Percentiles rank a stretch among this genome's conserved stretches.
These are phyloP conservation scores for Wallacemonas collosoma DNA, from an alignment of 208 protist genomes.

Conservation along the genomic window DNA sequence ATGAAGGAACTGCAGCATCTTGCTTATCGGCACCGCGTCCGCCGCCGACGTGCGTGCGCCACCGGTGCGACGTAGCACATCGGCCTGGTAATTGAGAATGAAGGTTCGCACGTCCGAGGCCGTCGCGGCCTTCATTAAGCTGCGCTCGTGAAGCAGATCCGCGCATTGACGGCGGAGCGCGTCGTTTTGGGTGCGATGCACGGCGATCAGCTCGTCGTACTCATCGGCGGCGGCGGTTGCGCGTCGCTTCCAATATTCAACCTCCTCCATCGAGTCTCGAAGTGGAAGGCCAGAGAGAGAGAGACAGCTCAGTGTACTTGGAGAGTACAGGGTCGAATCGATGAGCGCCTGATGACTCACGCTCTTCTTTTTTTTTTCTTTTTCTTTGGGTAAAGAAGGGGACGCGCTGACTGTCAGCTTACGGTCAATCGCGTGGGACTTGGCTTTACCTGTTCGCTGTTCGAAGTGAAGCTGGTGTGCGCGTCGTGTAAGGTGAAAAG, in stretches of 20 bases:
- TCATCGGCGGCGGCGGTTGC: constrained; percentile 45
- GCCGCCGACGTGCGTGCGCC: neutral
- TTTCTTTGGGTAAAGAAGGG: no score
- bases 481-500: neutral
- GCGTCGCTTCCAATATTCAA: constrained; percentile 63
- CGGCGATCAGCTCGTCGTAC: constrained; percentile 54
- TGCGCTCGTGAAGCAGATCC: constrained; percentile 69
- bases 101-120: constrained; percentile 74
- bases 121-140: constrained; percentile 62
- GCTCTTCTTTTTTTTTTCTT: no score
- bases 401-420: no score
- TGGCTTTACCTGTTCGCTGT: no score
- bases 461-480: no score
- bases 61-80: constrained; percentile 20
- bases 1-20: constrained; percentile 66
- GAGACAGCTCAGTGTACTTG: neutral
- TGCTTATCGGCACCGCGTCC: constrained; percentile 49
- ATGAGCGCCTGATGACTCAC: no score
- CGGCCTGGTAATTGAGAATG: constrained; percentile 59
- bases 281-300: neutral
- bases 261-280: constrained; percentile 38
- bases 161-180: constrained; percentile 58
- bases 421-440: no score
- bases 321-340: no score
- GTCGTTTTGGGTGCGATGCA: constrained; percentile 73